Evolutionary conservation across 2,329 filamentous ascomycete species (phyloP).

Genomic region (Penicillium janthinellum): DNA sequence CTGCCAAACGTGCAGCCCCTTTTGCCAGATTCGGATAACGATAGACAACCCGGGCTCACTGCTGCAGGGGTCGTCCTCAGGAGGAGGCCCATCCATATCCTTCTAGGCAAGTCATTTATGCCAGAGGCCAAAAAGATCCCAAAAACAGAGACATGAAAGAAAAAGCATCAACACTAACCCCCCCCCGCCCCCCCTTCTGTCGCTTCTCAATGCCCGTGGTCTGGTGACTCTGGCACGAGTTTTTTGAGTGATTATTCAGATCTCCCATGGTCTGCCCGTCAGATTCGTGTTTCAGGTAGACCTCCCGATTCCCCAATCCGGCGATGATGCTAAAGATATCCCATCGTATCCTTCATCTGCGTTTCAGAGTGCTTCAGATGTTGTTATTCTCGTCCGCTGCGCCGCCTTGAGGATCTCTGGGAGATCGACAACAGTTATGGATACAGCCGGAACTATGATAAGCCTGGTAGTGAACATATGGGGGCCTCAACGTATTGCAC

Average conservation of each 20-base stretch:
- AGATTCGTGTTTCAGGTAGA: slow-evolving; percentile 3
- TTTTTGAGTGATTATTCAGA: background rate
- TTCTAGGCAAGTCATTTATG: background rate
- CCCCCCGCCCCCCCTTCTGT: too few species aligned
- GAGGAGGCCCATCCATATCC: background rate
- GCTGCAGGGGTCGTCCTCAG: slow-evolving; percentile 11
- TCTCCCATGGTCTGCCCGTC: background rate
- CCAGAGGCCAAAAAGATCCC: background rate
- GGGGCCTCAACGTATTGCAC: background rate
- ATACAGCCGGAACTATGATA: slow-evolving; percentile 1
- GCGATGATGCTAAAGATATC: slow-evolving; percentile 19
- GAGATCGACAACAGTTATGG: slow-evolving; percentile 1
- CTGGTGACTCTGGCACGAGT: background rate
- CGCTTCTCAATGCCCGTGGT: background rate
- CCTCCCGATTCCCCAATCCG: slow-evolving; percentile 8
- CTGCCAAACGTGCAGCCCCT: slow-evolving; percentile 5
- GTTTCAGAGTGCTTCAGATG: slow-evolving; percentile 10
- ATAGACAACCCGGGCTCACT: background rate
- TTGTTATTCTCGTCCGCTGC: slow-evolving; percentile 4
- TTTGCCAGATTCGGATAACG: slow-evolving; percentile 10
- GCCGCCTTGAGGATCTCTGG: background rate
- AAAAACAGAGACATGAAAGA: background rate
- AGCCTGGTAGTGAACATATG: background rate
- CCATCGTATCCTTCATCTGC: background rate
- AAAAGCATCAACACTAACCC: background rate